Evolutionary conservation across 257 asterid species (phyloP), one percentile per base, ranked within the genome.

Genomic region (Nicotiana knightiana): DNA sequence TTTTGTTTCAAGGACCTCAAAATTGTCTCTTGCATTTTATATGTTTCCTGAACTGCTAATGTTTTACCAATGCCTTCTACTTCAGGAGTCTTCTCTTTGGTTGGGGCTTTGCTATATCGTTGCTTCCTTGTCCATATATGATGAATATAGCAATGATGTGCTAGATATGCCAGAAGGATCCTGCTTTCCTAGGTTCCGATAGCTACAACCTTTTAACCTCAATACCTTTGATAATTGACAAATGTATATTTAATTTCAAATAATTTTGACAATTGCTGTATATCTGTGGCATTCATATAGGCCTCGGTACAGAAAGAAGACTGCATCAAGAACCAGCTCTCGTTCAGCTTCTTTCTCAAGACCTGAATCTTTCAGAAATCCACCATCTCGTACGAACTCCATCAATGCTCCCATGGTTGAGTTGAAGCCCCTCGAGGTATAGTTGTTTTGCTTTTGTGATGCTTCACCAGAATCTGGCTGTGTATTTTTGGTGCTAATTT

Each of bases 141-240:
- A 96, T 57, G 99, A 96, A 77, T 96, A 96, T 85, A 93, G 97
- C 93, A 96, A 94, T 10, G 99, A 96, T 86, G 81, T 96, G 77
- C 97, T 96, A 26, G 98, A 96, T 87, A 88, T 93, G 97, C 91
- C 94, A 1, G 99, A 96, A 87, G 99, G 99, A 53, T 92, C 98
- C 82, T 94, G 98, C 93, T 91, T 93, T 79, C 98, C 97, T 55
- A 94, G 98, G 99, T 96, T 82, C 87, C 3, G 12, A 81, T 70
- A 65, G 30, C 61, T 26, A 24, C 77, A 65, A 61, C 51, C 24
- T 80, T 39, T 80, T 15, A 10, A 65, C 43, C 83, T 46, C 75
- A 43, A 65, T n/a, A 46, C 24, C 75, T 80, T 13, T 35, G 37
- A 30, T 63, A 83, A 5, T 77, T 24, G 78, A n/a, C 9, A 64